phyloP scores from a whole-genome alignment of 371 early-diverging fungal species.

The Lichtheimia corymbifera region DNA sequence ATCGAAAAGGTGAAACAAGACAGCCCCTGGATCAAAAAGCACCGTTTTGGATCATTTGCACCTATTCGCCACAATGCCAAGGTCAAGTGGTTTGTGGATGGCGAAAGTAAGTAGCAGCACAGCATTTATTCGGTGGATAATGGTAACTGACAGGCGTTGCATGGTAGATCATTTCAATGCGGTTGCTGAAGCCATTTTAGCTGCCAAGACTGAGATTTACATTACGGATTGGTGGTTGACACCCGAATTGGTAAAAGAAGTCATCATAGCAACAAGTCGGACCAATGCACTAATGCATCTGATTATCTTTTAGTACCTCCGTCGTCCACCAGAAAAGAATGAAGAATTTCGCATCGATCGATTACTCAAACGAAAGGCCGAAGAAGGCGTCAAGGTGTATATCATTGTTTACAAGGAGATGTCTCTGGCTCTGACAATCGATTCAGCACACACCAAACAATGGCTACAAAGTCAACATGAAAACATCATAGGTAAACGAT shows the following conservation, averaged over 20 bases:
- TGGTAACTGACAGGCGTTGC: not conserved
- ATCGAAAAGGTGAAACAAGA: slow-evolving; percentile 59
- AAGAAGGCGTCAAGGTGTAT: slow-evolving; percentile 88
- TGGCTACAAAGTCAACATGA: slow-evolving; percentile 76
- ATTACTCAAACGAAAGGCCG: slow-evolving; percentile 80
- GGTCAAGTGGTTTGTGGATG: slow-evolving; percentile 84
- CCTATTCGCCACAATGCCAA: slow-evolving; percentile 70
- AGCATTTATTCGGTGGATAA: not conserved
- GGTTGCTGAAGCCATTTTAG: slow-evolving; percentile 76
- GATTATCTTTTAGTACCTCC: slow-evolving; percentile 60
- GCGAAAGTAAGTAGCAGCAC: slow-evolving; percentile 44
- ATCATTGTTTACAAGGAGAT: slow-evolving; percentile 92
- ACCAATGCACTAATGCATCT: slow-evolving; percentile 2
- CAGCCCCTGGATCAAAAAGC: slow-evolving; percentile 70
- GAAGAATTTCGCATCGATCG: slow-evolving; percentile 83
- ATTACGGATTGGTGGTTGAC: slow-evolving; percentile 93
- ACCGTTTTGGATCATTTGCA: slow-evolving; percentile 82
- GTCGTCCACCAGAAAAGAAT: slow-evolving; percentile 74
- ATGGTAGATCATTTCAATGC: slow-evolving; percentile 76
- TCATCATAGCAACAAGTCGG: not conserved
- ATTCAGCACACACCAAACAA: slow-evolving; percentile 83
- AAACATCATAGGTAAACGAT: slow-evolving; percentile 67
- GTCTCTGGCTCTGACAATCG: slow-evolving; percentile 74
- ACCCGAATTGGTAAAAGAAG: slow-evolving; percentile 68
- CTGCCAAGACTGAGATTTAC: slow-evolving; percentile 80